phyloP scores from a whole-genome alignment of 768 basidiomycete genomes.

The Galerina sulciceps region DNA sequence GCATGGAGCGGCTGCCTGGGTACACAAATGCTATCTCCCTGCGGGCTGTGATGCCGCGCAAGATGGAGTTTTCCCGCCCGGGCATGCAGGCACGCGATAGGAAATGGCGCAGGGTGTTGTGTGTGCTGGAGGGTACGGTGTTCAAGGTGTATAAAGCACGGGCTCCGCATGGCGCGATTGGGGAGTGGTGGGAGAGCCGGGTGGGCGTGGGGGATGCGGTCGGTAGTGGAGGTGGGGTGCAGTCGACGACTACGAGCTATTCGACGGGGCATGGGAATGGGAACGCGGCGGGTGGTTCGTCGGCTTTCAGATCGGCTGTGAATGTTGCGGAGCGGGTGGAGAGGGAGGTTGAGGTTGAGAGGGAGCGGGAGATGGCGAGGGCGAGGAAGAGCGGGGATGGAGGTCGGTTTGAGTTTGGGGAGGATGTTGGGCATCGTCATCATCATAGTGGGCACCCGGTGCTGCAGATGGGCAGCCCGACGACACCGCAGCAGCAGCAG shows the following conservation, averaged over 20 bases:
- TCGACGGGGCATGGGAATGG: constrained; percentile 26
- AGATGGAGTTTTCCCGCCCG: constrained; percentile 89
- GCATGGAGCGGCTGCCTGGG: constrained; percentile 73
- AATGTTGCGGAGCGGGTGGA: constrained; percentile 8
- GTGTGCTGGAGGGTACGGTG: constrained; percentile 91
- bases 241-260: constrained; percentile 23
- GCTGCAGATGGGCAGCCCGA: constrained; percentile 13
- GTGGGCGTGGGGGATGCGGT: constrained; percentile 73
- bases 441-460: neutral
- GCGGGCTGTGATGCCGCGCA: constrained; percentile 80
- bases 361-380: constrained; percentile 23
- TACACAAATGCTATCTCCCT: constrained; percentile 88
- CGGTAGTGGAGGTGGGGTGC: constrained; percentile 12
- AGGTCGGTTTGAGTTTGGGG: neutral
- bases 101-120: constrained; percentile 88
- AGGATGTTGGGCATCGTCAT: constrained; percentile 2
- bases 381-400: constrained; percentile 24
- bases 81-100: constrained; percentile 89
- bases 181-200: constrained; percentile 79
- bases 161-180: constrained; percentile 41
- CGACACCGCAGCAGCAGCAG: constrained; percentile 14
- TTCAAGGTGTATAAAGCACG: constrained; percentile 74
- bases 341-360: constrained; percentile 20
- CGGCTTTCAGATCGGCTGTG: neutral
- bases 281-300: constrained; percentile 5